Evolutionary conservation across 805 yeast species (phyloP).

Genomic region (Tetrapisispora nanseiensis): DNA sequence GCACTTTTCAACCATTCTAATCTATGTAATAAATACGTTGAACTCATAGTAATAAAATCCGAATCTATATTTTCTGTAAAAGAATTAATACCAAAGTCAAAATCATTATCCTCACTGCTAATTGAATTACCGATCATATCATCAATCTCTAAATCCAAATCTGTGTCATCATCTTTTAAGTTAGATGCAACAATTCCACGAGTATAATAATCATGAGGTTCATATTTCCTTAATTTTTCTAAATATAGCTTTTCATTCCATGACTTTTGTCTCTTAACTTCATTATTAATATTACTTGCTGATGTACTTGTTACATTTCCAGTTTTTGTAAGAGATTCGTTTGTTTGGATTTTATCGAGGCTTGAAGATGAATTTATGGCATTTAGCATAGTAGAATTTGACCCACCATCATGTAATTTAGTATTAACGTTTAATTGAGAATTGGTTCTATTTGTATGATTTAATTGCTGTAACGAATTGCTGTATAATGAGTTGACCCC

Average conservation of each 20-base stretch:
- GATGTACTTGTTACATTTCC: neutral
- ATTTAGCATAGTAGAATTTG: neutral
- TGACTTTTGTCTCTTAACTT: conserved; percentile 25
- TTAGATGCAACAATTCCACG: conserved; percentile 42
- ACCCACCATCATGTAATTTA: neutral
- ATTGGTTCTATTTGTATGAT: neutral
- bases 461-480: neutral
- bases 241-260: conserved; percentile 61
- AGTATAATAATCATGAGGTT: conserved; percentile 62
- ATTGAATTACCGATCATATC: conserved; percentile 14
- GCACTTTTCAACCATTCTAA: conserved; percentile 33
- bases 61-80: conserved; percentile 10
- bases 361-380: neutral
- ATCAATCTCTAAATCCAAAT: conserved; percentile 15
- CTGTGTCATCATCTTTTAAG: conserved; percentile 27
- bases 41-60: conserved; percentile 20
- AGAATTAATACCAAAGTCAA: conserved; percentile 25
- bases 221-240: conserved; percentile 49
- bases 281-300: neutral
- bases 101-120: conserved; percentile 21
- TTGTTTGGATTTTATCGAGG: neutral
- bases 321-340: neutral
- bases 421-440: neutral
- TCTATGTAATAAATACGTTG: conserved; percentile 18
- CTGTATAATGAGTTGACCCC: neutral